Percentiles rank a stretch among this genome's conserved stretches.
Evolutionary conservation across 352 stramenopile genomes (phyloP).

Genomic region (Pythium rhizo-oryzae): DNA sequence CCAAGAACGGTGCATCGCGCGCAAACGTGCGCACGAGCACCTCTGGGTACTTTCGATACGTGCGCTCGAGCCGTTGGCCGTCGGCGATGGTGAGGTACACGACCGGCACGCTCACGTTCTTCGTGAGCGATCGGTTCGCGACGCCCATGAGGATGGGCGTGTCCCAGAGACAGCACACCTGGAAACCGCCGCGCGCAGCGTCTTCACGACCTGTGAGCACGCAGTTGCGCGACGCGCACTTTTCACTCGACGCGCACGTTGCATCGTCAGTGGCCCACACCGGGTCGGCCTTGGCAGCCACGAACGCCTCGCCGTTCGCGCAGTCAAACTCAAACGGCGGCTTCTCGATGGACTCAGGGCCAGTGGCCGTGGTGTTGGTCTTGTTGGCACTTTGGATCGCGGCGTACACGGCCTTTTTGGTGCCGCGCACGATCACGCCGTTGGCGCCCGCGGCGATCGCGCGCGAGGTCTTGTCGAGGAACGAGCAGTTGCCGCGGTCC

Average conservation of each 20-base stretch:
- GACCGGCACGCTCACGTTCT: constrained; percentile 57
- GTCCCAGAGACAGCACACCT: constrained; percentile 83
- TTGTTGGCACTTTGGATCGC: constrained; percentile 42
- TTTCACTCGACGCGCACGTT: constrained; percentile 33
- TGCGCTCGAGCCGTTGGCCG: constrained; percentile 46
- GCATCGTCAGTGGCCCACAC: constrained; percentile 54
- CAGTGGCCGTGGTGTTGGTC: constrained; percentile 41
- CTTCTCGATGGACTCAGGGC: neutral
- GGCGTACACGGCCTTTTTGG: constrained; percentile 62
- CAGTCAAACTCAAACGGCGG: constrained; percentile 79
- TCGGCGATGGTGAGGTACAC: constrained; percentile 72
- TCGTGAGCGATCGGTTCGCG: constrained; percentile 40
- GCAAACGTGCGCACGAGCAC: constrained; percentile 50
- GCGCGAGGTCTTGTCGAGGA: constrained; percentile 57
- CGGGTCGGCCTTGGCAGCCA: constrained; percentile 38
- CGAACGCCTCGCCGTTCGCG: constrained; percentile 54
- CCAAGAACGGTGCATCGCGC: constrained; percentile 50
- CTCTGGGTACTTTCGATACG: constrained; percentile 40
- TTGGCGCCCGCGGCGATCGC: constrained; percentile 58
- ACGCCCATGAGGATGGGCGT: constrained; percentile 78
- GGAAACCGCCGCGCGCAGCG: constrained; percentile 29
- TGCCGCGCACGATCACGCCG: constrained; percentile 60
- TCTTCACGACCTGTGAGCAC: constrained; percentile 53
- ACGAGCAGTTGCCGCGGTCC: constrained; percentile 79
- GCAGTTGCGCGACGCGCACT: constrained; percentile 58